Percentiles rank a stretch among this genome's conserved stretches.
Conservation (phyloP, 129 eudicot species). For the Deinandra increscens region DNA sequence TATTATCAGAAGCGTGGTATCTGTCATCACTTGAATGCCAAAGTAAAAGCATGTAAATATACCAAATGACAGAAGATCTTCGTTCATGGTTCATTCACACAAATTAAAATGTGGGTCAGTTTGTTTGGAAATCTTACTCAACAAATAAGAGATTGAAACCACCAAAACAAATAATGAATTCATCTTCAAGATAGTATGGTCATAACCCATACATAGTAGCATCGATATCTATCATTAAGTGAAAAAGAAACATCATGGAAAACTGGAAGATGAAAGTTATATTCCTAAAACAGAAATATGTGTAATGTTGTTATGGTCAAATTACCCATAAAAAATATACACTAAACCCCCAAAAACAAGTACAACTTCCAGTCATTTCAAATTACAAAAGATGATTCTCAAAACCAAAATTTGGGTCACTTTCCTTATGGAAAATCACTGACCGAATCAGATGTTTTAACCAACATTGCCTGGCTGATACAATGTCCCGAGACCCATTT, state of each 20-base stretch:
- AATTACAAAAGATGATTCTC: neutral
- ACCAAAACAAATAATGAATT: neutral
- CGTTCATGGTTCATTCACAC: neutral
- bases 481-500: conserved; percentile 69
- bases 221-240: no score
- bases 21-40: no score
- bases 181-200: no score
- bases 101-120: neutral
- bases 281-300: no score
- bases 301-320: no score
- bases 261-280: no score
- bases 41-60: neutral
- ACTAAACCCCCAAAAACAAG: no score
- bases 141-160: neutral
- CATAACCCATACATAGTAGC: no score
- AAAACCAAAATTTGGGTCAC: neutral
- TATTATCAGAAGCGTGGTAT: neutral
- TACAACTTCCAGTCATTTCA: neutral
- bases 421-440: conserved; percentile 14
- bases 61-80: conserved; percentile 1
- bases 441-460: conserved; percentile 47
- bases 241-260: no score
- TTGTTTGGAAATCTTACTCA: neutral
- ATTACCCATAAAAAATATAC: no score
- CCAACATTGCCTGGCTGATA: conserved; percentile 64